Base-by-base conservation (phyloP, 2,329 filamentous ascomycete species). In the Colletotrichum lindemuthianum region DNA sequence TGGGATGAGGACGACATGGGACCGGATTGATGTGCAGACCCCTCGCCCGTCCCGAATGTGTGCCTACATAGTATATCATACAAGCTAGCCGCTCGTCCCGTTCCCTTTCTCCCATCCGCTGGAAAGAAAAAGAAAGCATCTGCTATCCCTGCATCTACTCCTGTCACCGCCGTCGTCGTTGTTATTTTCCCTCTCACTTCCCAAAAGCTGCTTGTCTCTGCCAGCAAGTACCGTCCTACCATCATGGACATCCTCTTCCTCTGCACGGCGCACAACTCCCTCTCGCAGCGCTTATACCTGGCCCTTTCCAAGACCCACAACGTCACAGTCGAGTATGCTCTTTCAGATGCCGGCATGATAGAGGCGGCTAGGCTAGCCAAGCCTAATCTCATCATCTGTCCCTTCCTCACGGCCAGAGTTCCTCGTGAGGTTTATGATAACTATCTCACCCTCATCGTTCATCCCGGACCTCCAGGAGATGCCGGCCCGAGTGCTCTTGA, bases 211-310 rank as follows among this genome's bases (percentile, higher is more conserved):
- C 24, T 34, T 40, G 57, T 44, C 41, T 11, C 24, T 47, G 24
- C 12, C 16, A 15, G 34, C 24, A 45, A 48, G 34, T 24, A 16
- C 55, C 24, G 58, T 45, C 24, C 24, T 4, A 24, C 24, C 60
- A 65, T 57, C 24, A 77, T 79, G 75, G 75, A 74, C 69, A 78
- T 80, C 45, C 76, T 80, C 56, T 79, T 80, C 63, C 71, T 80
- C n/a, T 80, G 78, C 67, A 80, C 78, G 6, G 78, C 78, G n/a
- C 77, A 80, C 70, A 80, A 80, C 60, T 80, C 78, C 9, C 71
- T 80, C 6, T 80, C 78, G 6, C 78, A 80, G 66, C 72, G 75
- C 24, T 70, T 79, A 8, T 77, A 74, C 59, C 71, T 80, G 16
- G 73, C 71, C 5, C 68, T 80, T 15, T 74, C 74, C 2, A 67